A percentile compares a stretch with the other conserved stretches of the same genome.
phyloP scores from a whole-genome alignment of 495 filamentous ascomycete species.

The Evansstolkia leycettana region DNA sequence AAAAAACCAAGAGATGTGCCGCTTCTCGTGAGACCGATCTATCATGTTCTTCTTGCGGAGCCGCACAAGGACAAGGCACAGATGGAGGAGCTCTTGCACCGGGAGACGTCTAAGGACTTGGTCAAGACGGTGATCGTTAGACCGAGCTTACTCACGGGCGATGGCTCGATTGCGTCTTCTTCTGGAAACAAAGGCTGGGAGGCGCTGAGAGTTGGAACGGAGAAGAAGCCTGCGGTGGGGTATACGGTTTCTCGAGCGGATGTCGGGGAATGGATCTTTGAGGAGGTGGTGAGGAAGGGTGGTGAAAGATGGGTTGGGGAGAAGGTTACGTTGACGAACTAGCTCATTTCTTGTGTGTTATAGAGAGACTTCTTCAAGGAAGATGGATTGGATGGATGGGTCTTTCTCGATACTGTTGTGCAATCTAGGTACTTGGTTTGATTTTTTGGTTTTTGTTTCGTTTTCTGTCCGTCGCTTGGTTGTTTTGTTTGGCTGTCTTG shows the following conservation, averaged over 20 bases:
- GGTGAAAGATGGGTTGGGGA: conserved; percentile 24
- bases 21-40: conserved; percentile 18
- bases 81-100: conserved; percentile 21
- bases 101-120: conserved; percentile 6
- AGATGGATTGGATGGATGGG: too few relatives aligned
- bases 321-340: conserved; percentile 25
- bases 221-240: conserved; percentile 20
- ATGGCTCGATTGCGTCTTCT: conserved; percentile 7
- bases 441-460: too few relatives aligned
- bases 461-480: too few relatives aligned
- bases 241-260: conserved; percentile 26
- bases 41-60: conserved; percentile 14
- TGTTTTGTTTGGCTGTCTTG: too few relatives aligned
- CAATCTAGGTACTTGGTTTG: too few relatives aligned
- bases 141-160: conserved; percentile 21
- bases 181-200: conserved; percentile 5
- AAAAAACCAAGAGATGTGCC: conserved; percentile 19
- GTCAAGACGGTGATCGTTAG: conserved; percentile 19
- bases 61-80: conserved; percentile 26
- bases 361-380: too few relatives aligned
- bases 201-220: conserved; percentile 22
- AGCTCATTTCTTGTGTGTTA: conserved; percentile 11
- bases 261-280: conserved; percentile 31
- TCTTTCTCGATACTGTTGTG: too few relatives aligned
- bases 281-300: conserved; percentile 20